phyloP scores from a whole-genome alignment of 371 early-diverging fungal genomes.

The Coemansia sp. region DNA sequence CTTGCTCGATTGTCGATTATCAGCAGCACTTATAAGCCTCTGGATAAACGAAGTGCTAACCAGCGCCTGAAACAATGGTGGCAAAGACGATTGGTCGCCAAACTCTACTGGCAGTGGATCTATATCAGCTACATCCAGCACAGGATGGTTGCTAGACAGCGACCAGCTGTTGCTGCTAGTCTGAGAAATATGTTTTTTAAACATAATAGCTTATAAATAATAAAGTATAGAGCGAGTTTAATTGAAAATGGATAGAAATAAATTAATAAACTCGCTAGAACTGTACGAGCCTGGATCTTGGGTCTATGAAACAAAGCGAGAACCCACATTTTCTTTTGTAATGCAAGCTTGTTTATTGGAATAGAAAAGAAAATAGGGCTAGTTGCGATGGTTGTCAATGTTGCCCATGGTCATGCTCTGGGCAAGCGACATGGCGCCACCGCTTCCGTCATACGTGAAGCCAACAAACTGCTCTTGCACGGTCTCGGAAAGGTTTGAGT shows the following conservation, averaged over 20 bases:
- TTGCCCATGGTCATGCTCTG: slow-evolving; percentile 54
- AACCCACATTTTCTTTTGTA: neutral
- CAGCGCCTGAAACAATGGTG: slow-evolving; percentile 18
- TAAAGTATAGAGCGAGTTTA: neutral
- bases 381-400: slow-evolving; percentile 43
- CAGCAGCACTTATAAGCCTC: slow-evolving; percentile 9
- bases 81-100: slow-evolving; percentile 24
- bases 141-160: slow-evolving; percentile 24
- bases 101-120: slow-evolving; percentile 19
- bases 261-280: too few species aligned
- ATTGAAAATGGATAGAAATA: neutral
- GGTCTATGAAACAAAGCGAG: neutral
- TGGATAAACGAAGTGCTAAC: slow-evolving; percentile 22
- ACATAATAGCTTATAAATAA: slow-evolving; percentile 4
- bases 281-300: neutral
- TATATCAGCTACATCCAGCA: slow-evolving; percentile 15
- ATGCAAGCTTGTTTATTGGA: neutral
- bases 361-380: neutral
- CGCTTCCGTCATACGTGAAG: slow-evolving; percentile 79
- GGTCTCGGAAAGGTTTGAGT: slow-evolving; percentile 79
- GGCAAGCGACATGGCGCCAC: slow-evolving; percentile 60
- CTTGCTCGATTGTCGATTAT: neutral
- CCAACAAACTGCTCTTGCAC: slow-evolving; percentile 94
- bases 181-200: slow-evolving; percentile 4
- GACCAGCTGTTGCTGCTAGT: slow-evolving; percentile 15